Evolutionary conservation across 345 rosid species (phyloP).

Genomic region (Sonneratia caseolaris): DNA sequence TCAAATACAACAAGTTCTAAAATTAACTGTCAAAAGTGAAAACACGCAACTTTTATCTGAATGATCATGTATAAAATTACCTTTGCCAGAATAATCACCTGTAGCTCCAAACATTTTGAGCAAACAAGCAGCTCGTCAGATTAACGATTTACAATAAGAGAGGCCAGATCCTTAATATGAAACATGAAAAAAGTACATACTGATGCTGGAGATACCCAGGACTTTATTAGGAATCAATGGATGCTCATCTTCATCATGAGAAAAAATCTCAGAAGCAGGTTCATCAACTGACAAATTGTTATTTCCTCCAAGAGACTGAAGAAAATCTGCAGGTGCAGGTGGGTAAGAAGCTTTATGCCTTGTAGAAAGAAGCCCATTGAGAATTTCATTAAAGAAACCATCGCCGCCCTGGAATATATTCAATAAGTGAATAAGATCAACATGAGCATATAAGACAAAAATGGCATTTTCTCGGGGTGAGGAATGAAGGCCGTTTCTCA

Average conservation of each 20-base stretch:
- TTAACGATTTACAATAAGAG: neutral
- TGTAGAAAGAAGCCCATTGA: constrained; percentile 73
- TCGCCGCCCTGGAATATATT: constrained; percentile 67
- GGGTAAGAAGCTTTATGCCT: constrained; percentile 78
- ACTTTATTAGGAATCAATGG: constrained; percentile 42
- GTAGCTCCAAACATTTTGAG: neutral
- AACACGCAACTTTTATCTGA: neutral
- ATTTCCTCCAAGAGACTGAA: constrained; percentile 27
- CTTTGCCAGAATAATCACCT: neutral
- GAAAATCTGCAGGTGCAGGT: constrained; percentile 55
- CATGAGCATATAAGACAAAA: neutral
- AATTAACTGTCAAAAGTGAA: neutral
- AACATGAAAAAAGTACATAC: constrained; percentile 5
- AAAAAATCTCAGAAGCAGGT: constrained; percentile 25
- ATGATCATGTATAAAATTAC: neutral
- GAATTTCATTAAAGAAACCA: constrained; percentile 91
- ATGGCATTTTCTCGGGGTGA: neutral
- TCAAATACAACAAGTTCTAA: neutral
- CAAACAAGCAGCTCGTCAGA: neutral
- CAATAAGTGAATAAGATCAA: constrained; percentile 6
- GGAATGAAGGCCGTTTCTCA: neutral
- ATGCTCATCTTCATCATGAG: constrained; percentile 30
- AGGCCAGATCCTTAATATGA: neutral
- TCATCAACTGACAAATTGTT: constrained; percentile 22
- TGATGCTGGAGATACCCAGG: constrained; percentile 23